phyloP scores from a whole-genome alignment of 805 yeast genomes.

The Yamadazyma sp. region DNA sequence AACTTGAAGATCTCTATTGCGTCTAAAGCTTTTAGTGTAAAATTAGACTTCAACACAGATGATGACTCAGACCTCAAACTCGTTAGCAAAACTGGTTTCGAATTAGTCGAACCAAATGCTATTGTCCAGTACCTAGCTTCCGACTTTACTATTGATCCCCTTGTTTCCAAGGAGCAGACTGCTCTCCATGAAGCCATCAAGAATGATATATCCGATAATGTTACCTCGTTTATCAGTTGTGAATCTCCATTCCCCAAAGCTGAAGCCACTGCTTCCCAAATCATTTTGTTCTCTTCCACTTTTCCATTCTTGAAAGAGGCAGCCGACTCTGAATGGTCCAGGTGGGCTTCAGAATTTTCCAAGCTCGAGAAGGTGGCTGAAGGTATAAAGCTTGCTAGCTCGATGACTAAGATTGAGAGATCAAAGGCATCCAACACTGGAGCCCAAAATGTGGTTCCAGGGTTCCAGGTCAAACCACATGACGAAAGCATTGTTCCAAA shows the following conservation, averaged over 20 bases:
- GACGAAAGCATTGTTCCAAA: slow-evolving; percentile 52
- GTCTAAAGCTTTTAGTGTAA: slow-evolving; percentile 28
- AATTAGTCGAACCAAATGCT: slow-evolving; percentile 65
- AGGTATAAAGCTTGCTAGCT: slow-evolving; percentile 48
- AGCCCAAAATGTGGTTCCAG: slow-evolving; percentile 29
- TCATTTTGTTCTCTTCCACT: slow-evolving; percentile 59
- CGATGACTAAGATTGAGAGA: slow-evolving; percentile 45
- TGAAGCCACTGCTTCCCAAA: slow-evolving; percentile 48
- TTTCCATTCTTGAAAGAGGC: slow-evolving; percentile 42
- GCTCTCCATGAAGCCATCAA: slow-evolving; percentile 42
- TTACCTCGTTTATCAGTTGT: slow-evolving; percentile 18
- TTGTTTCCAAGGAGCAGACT: slow-evolving; percentile 46
- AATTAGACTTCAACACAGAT: slow-evolving; percentile 16
- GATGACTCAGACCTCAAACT: slow-evolving; percentile 29
- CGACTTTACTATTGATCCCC: slow-evolving; percentile 41
- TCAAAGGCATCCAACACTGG: slow-evolving; percentile 42
- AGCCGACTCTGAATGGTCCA: slow-evolving; percentile 16
- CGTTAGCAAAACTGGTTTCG: slow-evolving; percentile 39
- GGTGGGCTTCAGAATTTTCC: slow-evolving; percentile 47
- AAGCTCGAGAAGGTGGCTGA: slow-evolving; percentile 37
- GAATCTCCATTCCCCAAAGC: slow-evolving; percentile 20
- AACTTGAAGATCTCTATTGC: slow-evolving; percentile 49
- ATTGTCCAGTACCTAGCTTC: slow-evolving; percentile 61
- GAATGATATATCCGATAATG: slow-evolving; percentile 28
- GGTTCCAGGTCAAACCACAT: slow-evolving; percentile 32